Percentiles rank a stretch among this genome's conserved stretches.
phyloP scores from a whole-genome alignment of 2,329 filamentous ascomycete genomes.

The Scedosporium dehoogii region DNA sequence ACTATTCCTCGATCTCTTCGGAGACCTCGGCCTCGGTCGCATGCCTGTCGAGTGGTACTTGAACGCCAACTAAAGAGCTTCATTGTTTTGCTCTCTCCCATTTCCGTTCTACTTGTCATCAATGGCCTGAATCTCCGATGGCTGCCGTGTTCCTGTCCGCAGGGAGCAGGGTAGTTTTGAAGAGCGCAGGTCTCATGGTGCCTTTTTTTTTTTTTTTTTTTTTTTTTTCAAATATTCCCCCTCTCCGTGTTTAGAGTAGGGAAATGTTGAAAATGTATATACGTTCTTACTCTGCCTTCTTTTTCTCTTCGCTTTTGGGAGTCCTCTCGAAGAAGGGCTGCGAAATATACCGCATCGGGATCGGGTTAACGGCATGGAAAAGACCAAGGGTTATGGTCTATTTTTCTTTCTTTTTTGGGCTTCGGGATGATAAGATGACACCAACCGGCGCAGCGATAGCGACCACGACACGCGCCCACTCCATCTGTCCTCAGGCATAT shows the following conservation, averaged over 20 bases:
- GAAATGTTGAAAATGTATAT: background rate
- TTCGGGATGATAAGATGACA: background rate
- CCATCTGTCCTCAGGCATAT: no score
- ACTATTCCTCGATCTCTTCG: conserved; percentile 44
- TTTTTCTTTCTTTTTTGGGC: background rate
- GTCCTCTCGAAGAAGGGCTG: background rate
- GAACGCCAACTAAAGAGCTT: conserved; percentile 20
- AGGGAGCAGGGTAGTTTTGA: background rate
- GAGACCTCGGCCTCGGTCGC: conserved; percentile 33
- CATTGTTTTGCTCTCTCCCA: background rate
- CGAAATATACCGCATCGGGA: background rate
- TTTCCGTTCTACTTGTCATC: background rate
- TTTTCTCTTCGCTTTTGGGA: background rate
- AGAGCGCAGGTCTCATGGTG: background rate
- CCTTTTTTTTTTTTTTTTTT: no score
- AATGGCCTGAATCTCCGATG: background rate
- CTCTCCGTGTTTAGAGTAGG: background rate
- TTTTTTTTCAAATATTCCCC: background rate
- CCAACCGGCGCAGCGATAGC: background rate
- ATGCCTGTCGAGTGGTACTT: conserved; percentile 35
- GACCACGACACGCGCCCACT: background rate
- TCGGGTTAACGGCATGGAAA: background rate
- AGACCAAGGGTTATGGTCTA: background rate
- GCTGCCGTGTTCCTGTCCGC: background rate
- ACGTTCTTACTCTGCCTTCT: background rate